Percentiles rank a stretch among this genome's conserved stretches.
These are phyloP conservation scores for Nephelium lappaceum DNA, from an alignment of 345 rosid genomes.

Conservation along the genomic window DNA sequence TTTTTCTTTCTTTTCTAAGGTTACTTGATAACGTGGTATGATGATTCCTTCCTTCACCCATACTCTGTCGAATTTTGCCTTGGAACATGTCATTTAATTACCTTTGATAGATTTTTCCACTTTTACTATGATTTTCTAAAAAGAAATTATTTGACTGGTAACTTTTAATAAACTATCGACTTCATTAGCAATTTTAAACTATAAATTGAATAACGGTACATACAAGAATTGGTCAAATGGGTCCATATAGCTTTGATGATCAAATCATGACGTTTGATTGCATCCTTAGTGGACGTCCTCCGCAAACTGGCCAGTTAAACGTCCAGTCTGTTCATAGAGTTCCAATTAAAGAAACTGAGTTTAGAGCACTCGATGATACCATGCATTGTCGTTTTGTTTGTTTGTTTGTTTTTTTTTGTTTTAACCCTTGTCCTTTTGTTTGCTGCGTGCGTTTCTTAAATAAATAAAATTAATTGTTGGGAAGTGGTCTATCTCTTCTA, in stretches of 20 bases:
- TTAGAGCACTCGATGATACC: background rate
- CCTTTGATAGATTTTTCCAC: background rate
- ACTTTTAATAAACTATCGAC: background rate
- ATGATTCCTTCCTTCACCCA: background rate
- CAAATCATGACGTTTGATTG: background rate
- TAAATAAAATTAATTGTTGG: background rate
- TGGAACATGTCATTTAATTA: too few species aligned
- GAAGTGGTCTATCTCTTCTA: too few species aligned
- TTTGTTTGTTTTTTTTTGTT: too few species aligned
- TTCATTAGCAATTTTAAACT: too few species aligned
- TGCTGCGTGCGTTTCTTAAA: background rate
- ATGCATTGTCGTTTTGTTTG: background rate
- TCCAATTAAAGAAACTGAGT: background rate
- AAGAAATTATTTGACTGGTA: background rate
- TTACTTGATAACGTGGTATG: background rate
- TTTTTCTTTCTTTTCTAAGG: background rate
- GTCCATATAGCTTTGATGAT: too few species aligned
- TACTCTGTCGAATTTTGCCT: background rate
- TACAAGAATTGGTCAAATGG: too few species aligned
- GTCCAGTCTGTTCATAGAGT: background rate
- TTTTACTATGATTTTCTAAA: background rate
- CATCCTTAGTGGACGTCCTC: background rate
- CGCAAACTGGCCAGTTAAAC: background rate
- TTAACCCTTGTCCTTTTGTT: too few species aligned
- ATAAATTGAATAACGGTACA: too few species aligned